Evolutionary conservation across 768 basidiomycete genomes (phyloP).

Genomic region (Leucogyrophana mollusca): DNA sequence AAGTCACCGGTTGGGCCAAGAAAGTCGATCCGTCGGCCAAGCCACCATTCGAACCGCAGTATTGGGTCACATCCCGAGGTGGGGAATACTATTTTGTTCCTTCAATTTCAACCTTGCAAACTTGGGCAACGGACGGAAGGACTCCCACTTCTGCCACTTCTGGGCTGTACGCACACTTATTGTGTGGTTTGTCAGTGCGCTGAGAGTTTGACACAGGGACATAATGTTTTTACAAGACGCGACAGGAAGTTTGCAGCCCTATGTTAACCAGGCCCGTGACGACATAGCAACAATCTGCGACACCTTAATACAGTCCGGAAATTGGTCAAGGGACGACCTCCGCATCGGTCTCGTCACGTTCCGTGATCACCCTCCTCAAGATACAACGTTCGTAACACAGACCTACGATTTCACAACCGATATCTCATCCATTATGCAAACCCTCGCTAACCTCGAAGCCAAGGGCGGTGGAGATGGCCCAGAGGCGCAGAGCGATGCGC

Average conservation of each 20-base stretch:
- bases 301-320: conserved; percentile 48
- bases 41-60: conserved; percentile 2
- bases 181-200: too few species aligned
- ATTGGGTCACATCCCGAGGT: conserved; percentile 44
- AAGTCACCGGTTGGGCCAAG: too few species aligned
- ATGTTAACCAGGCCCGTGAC: conserved; percentile 42
- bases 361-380: conserved; percentile 58
- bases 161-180: too few species aligned
- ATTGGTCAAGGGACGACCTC: conserved; percentile 43
- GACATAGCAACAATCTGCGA: conserved; percentile 52
- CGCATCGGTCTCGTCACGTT: conserved; percentile 54
- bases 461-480: conserved; percentile 53
- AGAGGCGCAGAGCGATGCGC: conserved; percentile 55
- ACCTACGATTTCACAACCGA: conserved; percentile 50
- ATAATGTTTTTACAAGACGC: conserved; percentile 52
- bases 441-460: conserved; percentile 40
- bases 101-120: conserved; percentile 43
- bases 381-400: conserved; percentile 48
- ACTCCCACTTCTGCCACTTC: too few species aligned
- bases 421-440: conserved; percentile 41
- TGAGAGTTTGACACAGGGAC: conserved; percentile 30
- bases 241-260: conserved; percentile 44
- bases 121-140: too few species aligned
- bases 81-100: conserved; percentile 57
- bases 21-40: too few species aligned